Evolutionary conservation across 192 early-diverging fungal genomes (phyloP).

Genomic region (Martensiomyces pterosporus): DNA sequence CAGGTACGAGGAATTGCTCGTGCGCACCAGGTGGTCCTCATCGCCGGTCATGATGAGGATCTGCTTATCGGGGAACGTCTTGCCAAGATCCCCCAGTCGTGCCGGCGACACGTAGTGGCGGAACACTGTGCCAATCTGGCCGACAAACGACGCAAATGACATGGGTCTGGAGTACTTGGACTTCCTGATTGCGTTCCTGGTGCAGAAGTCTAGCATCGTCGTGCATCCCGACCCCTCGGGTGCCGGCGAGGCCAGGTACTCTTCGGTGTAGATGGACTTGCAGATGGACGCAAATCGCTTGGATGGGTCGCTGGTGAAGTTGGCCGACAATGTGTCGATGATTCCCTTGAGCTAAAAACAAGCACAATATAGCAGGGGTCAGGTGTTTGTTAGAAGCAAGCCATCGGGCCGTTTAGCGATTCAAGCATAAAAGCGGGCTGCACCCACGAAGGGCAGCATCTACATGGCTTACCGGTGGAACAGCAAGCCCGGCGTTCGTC

Average conservation of each 20-base stretch:
- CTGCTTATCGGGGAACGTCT: slow-evolving; percentile 28
- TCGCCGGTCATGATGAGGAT: slow-evolving; percentile 43
- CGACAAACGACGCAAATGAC: slow-evolving; percentile 29
- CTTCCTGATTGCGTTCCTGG: slow-evolving; percentile 19
- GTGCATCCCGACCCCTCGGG: slow-evolving; percentile 25
- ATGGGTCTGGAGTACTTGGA: slow-evolving; percentile 40
- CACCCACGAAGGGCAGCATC: too few species aligned
- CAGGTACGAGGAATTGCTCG: slow-evolving; percentile 37
- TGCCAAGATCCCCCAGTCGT: slow-evolving; percentile 22
- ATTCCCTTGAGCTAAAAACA: too few species aligned
- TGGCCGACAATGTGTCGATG: slow-evolving; percentile 18
- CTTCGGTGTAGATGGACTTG: slow-evolving; percentile 28
- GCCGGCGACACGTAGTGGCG: slow-evolving; percentile 43
- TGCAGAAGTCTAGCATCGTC: slow-evolving; percentile 38
- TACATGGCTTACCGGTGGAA: neutral
- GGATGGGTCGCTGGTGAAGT: slow-evolving; percentile 30
- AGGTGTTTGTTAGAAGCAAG: too few species aligned
- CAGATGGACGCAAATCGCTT: slow-evolving; percentile 39
- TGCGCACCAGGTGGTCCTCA: slow-evolving; percentile 39
- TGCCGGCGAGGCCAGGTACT: slow-evolving; percentile 30
- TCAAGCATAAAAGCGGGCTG: too few species aligned
- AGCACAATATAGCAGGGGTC: too few species aligned
- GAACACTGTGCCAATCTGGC: slow-evolving; percentile 39
- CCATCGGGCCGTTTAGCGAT: too few species aligned
- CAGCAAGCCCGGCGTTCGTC: neutral